Evolutionary conservation across 2,329 filamentous ascomycete genomes (phyloP).

Genomic region (Piedraia hortae): DNA sequence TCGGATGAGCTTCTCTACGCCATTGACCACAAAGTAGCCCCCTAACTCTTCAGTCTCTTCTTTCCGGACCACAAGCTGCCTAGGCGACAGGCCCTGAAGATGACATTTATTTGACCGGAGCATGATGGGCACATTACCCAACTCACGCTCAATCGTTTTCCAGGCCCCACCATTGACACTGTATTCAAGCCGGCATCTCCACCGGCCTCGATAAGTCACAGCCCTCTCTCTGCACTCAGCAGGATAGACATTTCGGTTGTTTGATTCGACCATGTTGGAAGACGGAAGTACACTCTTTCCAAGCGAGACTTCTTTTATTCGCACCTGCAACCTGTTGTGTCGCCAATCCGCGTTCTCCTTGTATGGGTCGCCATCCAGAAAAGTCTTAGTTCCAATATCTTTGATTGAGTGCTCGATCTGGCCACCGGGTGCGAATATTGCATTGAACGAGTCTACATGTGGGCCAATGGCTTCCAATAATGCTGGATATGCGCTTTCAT

Average conservation of each 20-base stretch:
- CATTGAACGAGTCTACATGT: constrained; percentile 90
- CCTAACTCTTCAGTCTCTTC: constrained; percentile 92
- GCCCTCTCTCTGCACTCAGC: constrained; percentile 88
- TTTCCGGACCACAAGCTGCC: constrained; percentile 56
- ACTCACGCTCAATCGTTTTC: constrained; percentile 48
- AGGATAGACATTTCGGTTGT: constrained; percentile 63
- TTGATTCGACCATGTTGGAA: constrained; percentile 53
- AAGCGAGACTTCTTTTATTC: constrained; percentile 55
- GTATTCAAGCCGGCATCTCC: constrained; percentile 63
- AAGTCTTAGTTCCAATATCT: constrained; percentile 76
- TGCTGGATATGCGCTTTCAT: constrained; percentile 67
- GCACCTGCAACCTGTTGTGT: constrained; percentile 45
- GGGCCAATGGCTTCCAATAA: constrained; percentile 67
- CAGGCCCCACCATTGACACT: constrained; percentile 67
- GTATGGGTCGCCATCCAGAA: constrained; percentile 45
- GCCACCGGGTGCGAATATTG: constrained; percentile 48
- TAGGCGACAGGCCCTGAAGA: constrained; percentile 60
- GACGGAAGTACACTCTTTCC: constrained; percentile 57
- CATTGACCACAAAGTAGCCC: constrained; percentile 93
- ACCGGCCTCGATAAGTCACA: constrained; percentile 64
- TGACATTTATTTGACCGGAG: constrained; percentile 77
- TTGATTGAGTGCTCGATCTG: constrained; percentile 46
- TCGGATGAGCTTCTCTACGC: constrained; percentile 87
- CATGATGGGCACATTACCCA: constrained; percentile 84
- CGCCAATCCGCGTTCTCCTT: constrained; percentile 25